Evolutionary conservation across 139 green algal genomes (phyloP), one percentile per base, ranked within the genome.

Genomic region (Chlamydomonas urium): DNA sequence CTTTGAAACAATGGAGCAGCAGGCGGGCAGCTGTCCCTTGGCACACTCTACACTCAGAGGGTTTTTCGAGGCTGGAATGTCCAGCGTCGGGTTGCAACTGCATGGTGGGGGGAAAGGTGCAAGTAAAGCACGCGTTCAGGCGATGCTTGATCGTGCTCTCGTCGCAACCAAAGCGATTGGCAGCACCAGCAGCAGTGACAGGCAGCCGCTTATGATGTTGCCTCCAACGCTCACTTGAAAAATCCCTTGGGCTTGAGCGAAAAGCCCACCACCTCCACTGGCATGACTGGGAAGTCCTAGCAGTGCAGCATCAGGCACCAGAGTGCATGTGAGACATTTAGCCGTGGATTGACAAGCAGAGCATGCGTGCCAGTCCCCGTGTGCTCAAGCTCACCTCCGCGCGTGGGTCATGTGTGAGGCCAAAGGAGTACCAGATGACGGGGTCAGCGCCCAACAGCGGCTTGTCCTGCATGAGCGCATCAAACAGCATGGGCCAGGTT

Each of bases 251-350:
- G 89, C 76, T 90, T 92, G 34, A 92, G 74, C 62, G 74, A 61
- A 78, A 94, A 92, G 38, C 75, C 66, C 14, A 45, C 26, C 29
- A 73, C 68, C 83, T 96, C 91, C 24, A 88, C 83, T 0, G 91
- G 90, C 91, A 97, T 97, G 38, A 97, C 86, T 1, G 91, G 91
- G 66, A 85, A 93, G 72, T 95, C 90, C n/a, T n/a, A n/a, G n/a
- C 78, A n/a, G n/a, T n/a, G n/a, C n/a, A n/a, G n/a, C n/a, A n/a
- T n/a, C n/a, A n/a, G n/a, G n/a, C n/a, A n/a, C n/a, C n/a, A n/a
- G n/a, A n/a, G n/a, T n/a, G n/a, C n/a, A n/a, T n/a, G n/a, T n/a
- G n/a, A n/a, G n/a, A n/a, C n/a, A n/a, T n/a, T n/a, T n/a, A n/a
- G n/a, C n/a, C n/a, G n/a, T n/a, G n/a, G n/a, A n/a, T n/a, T n/a